A percentile compares a stretch with the other conserved stretches of the same genome.
phyloP scores from a whole-genome alignment of 805 yeast genomes.

The Candida vaughaniae region DNA sequence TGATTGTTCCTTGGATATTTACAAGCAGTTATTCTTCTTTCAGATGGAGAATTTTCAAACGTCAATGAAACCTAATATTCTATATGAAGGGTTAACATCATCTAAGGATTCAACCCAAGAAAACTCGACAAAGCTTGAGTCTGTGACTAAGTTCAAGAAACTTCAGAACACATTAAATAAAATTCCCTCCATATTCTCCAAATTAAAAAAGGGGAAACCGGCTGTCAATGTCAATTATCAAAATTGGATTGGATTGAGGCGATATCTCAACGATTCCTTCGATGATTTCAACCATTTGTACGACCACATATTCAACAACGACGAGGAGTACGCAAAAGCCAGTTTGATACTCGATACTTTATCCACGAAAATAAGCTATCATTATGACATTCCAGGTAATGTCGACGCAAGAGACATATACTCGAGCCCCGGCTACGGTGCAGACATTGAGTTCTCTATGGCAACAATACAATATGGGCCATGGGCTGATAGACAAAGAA shows the following conservation, averaged over 20 bases:
- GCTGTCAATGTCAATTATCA: slow-evolving; percentile 2
- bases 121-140: slow-evolving; percentile 1
- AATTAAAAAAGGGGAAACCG: slow-evolving; percentile 5
- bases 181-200: slow-evolving; percentile 3
- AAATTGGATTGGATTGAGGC: slow-evolving; percentile 74
- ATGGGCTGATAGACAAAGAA: slow-evolving; percentile 89
- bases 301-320: slow-evolving; percentile 22
- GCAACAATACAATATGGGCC: slow-evolving; percentile 86
- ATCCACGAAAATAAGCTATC: slow-evolving; percentile 53
- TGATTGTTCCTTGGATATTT: slow-evolving; percentile 52
- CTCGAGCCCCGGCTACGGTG: slow-evolving; percentile 43
- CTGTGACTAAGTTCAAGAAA: slow-evolving; percentile 7
- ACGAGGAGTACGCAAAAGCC: slow-evolving; percentile 79
- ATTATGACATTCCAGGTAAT: slow-evolving; percentile 70
- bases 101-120: slow-evolving; percentile 3
- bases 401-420: slow-evolving; percentile 8
- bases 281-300: slow-evolving; percentile 32
- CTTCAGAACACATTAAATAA: slow-evolving; percentile 9
- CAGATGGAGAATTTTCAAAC: slow-evolving; percentile 54
- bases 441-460: slow-evolving; percentile 55
- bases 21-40: slow-evolving; percentile 45
- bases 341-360: slow-evolving; percentile 67
- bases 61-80: slow-evolving; percentile 67
- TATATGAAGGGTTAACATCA: slow-evolving; percentile 38
- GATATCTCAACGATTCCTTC: slow-evolving; percentile 52